Conservation (phyloP, 2,329 filamentous ascomycete genomes). For the Macrophomina tecta region DNA sequence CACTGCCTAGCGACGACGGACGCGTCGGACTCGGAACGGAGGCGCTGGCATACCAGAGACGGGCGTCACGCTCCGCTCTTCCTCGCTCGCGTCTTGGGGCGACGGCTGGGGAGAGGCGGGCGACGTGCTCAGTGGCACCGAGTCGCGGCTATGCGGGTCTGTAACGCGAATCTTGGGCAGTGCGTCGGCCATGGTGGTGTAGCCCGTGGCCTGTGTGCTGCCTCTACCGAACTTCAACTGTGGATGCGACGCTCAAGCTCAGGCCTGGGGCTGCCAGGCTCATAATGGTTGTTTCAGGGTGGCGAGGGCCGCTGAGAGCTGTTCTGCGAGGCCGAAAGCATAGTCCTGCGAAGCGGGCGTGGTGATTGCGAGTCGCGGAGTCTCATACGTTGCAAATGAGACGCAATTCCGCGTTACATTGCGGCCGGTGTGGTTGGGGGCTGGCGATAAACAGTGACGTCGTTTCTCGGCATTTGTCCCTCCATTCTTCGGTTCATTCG, state of each 20-base stretch:
- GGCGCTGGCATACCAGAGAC: not conserved
- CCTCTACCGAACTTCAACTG: slow-evolving; percentile 6
- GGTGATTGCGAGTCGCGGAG: slow-evolving; percentile 17
- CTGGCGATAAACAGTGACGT: slow-evolving; percentile 19
- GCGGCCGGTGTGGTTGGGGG: slow-evolving; percentile 15
- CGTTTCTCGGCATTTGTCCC: not conserved
- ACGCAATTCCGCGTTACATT: slow-evolving; percentile 26
- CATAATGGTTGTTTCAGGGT: slow-evolving; percentile 27
- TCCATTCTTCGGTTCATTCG: not conserved
- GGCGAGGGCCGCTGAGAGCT: slow-evolving; percentile 14
- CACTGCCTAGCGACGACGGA: not conserved
- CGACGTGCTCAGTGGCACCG: slow-evolving; percentile 35
- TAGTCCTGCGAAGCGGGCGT: slow-evolving; percentile 5
- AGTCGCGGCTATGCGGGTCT: slow-evolving; percentile 47
- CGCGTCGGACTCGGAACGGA: not conserved
- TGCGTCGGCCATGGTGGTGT: slow-evolving; percentile 43
- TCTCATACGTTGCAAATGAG: slow-evolving; percentile 25
- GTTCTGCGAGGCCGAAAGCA: slow-evolving; percentile 5
- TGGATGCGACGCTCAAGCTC: slow-evolving; percentile 15
- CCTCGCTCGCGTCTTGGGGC: slow-evolving; percentile 13
- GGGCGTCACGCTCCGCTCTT: slow-evolving; percentile 21
- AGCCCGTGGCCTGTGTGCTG: slow-evolving; percentile 20
- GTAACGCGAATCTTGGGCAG: slow-evolving; percentile 53
- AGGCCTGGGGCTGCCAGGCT: slow-evolving; percentile 11
- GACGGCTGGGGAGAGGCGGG: slow-evolving; percentile 29